These are phyloP conservation scores for Zopfia rhizophila DNA, from an alignment of 2,329 filamentous ascomycete species.

Conservation along the genomic window DNA sequence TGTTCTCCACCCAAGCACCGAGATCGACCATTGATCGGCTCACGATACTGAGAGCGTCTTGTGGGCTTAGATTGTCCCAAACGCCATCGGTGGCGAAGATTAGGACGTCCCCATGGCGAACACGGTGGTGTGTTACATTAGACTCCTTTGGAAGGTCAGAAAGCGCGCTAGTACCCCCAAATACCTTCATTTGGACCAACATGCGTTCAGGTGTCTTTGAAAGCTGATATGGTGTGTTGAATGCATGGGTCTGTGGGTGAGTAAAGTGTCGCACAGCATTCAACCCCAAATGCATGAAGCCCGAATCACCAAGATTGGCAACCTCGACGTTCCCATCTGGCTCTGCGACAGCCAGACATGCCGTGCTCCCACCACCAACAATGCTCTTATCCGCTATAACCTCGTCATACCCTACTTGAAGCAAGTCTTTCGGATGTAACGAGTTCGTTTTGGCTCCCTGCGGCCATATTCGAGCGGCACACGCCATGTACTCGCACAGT, in stretches of 20 bases:
- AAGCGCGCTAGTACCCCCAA: constrained; percentile 75
- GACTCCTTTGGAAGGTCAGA: constrained; percentile 87
- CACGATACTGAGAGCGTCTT: constrained; percentile 85
- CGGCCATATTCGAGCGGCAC: constrained; percentile 71
- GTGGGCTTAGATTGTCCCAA: constrained; percentile 93
- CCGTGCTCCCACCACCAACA: constrained; percentile 87
- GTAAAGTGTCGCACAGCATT: constrained; percentile 88
- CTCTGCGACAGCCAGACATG: constrained; percentile 82
- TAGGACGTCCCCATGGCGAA: constrained; percentile 93
- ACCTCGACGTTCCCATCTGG: constrained; percentile 81
- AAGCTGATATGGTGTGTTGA: constrained; percentile 97
- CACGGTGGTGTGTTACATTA: constrained; percentile 76
- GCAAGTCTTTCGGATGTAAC: constrained; percentile 73
- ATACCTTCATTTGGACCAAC: constrained; percentile 80
- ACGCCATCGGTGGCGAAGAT: constrained; percentile 94
- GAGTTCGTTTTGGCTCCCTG: constrained; percentile 49
- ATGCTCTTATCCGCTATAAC: constrained; percentile 80
- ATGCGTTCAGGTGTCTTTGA: constrained; percentile 86
- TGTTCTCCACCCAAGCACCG: constrained; percentile 77
- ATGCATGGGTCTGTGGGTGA: constrained; percentile 90
- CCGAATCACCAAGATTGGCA: constrained; percentile 95
- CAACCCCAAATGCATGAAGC: constrained; percentile 85
- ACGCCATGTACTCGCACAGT: constrained; percentile 92
- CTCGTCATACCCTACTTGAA: constrained; percentile 85
- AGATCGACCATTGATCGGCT: constrained; percentile 77